Base-by-base conservation (phyloP, 768 basidiomycete species). In the Hygrocybe coccinea region DNA sequence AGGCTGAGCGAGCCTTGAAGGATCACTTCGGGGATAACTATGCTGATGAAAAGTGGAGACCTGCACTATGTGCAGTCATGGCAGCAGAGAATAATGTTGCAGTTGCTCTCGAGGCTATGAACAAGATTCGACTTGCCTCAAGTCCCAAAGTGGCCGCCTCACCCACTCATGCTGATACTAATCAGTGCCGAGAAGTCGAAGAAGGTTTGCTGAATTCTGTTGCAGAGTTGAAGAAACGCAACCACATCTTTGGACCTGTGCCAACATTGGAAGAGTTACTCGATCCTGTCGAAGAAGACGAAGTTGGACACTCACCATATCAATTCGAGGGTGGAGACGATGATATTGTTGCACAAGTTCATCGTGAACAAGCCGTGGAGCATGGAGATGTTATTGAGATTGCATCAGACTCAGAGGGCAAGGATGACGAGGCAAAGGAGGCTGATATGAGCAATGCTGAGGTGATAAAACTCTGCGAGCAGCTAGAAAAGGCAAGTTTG, bases 271-370 rank as follows among this genome's bases (percentile, higher is more conserved):
- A 62, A 6, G 55, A 58, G 17, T 34, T 64, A 11, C 25, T 66
- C 8, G 58, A 65, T 46, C 57, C 56, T 2, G 46, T 39, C n/a
- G 58, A 57, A 39, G 66, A 67, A 44, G 38, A 44, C 6, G 60
- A 62, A 24, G 34, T 29, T 44, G 51, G 37, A 29, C 57, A 60
- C 14, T 57, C 44, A 12, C 21, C 35, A 25, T 33, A 36, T 12
- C 24, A 29, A 39, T 56, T 59, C 48, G 45, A 50, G 22, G 58
- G 36, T 45, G 56, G 56, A 14, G 56, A 60, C 43, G 49, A 22
- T 3, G 57, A 50, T 2, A 57, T 53, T 36, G 52, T 49, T 52
- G 56, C 56, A 10, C 17, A 54, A 46, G 56, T 58, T 35, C 53
- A 49, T 15, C 39, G 45, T 22, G 52, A 58, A 67, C 51, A 52